Evolutionary conservation across 352 stramenopile species (phyloP).

Genomic region (Pythium phragmiticola): DNA sequence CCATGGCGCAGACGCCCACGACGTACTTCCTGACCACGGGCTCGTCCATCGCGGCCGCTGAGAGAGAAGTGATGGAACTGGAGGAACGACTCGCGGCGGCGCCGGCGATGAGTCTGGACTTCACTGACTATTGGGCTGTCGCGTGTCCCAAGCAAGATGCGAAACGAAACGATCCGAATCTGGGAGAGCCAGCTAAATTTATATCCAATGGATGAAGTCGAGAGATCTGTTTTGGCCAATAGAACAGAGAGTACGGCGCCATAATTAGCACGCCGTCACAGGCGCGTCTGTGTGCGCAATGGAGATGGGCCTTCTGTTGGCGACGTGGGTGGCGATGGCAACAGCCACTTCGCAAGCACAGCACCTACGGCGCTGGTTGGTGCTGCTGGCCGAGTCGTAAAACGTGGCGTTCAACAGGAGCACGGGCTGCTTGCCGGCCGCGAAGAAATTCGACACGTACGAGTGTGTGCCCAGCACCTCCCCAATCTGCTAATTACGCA

Average conservation of each 20-base stretch:
- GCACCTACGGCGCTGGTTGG: not conserved
- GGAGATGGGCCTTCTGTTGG: too few relatives aligned
- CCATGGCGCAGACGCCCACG: constrained; percentile 98
- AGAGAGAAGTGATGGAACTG: not conserved
- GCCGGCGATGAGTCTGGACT: not conserved
- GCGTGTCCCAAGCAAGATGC: constrained; percentile 26
- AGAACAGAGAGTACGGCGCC: not conserved
- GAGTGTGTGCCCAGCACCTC: constrained; percentile 26
- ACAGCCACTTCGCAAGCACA: not conserved
- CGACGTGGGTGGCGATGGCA: too few relatives aligned
- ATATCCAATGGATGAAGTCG: constrained; percentile 8
- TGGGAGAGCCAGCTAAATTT: constrained; percentile 27
- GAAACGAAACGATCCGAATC: constrained; percentile 24
- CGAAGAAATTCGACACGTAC: constrained; percentile 38
- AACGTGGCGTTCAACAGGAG: not conserved
- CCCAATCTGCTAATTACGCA: constrained; percentile 15
- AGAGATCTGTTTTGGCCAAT: not conserved
- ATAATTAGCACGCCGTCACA: not conserved
- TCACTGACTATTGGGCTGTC: not conserved
- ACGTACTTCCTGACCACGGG: constrained; percentile 56
- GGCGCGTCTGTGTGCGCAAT: too few relatives aligned
- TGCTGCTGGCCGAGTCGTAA: not conserved
- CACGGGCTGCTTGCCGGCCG: constrained; percentile 6
- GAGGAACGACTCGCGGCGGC: not conserved
- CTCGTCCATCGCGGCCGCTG: constrained; percentile 24